Evolutionary conservation across 2,329 filamentous ascomycete genomes (phyloP).

Genomic region (Didymella segeticola): DNA sequence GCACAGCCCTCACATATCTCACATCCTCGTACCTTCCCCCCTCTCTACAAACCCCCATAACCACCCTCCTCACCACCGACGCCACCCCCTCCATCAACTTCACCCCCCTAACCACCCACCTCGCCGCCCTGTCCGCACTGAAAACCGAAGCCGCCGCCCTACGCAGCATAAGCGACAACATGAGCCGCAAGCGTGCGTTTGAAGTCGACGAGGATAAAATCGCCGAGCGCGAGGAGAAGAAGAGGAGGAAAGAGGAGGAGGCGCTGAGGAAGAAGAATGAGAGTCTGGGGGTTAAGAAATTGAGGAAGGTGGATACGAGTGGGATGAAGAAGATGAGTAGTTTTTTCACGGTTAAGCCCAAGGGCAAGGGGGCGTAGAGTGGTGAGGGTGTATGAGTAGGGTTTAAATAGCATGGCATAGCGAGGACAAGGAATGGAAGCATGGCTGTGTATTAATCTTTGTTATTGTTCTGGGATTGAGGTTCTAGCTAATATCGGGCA

Average conservation of each 20-base stretch:
- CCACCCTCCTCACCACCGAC: constrained; percentile 49
- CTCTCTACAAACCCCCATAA: constrained; percentile 43
- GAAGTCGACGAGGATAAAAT: constrained; percentile 70
- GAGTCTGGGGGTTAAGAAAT: constrained; percentile 76
- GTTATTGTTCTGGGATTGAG: constrained; percentile 1
- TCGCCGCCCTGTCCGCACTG: constrained; percentile 69
- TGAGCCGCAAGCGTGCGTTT: constrained; percentile 65
- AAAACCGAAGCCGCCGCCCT: constrained; percentile 74
- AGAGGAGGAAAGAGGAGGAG: constrained; percentile 84
- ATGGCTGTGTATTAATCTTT: background rate
- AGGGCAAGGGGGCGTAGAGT: constrained; percentile 25
- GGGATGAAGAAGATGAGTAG: constrained; percentile 98
- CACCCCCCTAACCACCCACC: constrained; percentile 71
- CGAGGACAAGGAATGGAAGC: background rate
- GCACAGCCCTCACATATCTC: constrained; percentile 70
- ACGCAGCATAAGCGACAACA: constrained; percentile 72
- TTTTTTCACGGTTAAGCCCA: constrained; percentile 79
- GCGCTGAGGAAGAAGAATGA: constrained; percentile 83
- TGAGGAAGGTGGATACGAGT: constrained; percentile 87
- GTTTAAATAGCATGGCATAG: background rate
- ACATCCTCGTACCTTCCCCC: constrained; percentile 64
- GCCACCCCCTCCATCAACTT: constrained; percentile 72
- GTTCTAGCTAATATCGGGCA: constrained; percentile 4
- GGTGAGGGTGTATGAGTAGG: background rate
- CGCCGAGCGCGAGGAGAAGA: constrained; percentile 74